These are phyloP conservation scores for Phlyctochytrium bullatum DNA, from an alignment of 192 early-diverging fungal species.

Conservation along the genomic window DNA sequence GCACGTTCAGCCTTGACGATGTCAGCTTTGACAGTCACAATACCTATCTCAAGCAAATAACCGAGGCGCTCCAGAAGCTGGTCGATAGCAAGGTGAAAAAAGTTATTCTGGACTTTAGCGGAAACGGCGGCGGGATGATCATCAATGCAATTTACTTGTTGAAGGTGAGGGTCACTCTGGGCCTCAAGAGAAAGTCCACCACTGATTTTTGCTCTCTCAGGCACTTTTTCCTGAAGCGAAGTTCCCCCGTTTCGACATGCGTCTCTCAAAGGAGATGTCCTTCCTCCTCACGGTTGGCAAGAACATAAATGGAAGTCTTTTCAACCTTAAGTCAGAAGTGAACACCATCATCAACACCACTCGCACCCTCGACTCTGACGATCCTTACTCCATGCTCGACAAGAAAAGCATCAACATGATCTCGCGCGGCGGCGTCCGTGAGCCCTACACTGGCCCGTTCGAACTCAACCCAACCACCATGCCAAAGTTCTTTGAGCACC, in stretches of 20 bases:
- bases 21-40: too few relatives aligned
- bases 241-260: constrained; percentile 1
- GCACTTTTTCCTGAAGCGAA: neutral
- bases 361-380: neutral
- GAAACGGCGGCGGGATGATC: constrained; percentile 16
- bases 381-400: neutral
- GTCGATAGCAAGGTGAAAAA: neutral
- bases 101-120: constrained; percentile 7
- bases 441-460: neutral
- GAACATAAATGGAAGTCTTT: neutral
- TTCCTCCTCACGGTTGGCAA: neutral
- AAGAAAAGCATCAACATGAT: neutral
- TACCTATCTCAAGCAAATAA: neutral
- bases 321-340: neutral
- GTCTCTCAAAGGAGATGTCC: neutral
- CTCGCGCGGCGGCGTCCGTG: neutral
- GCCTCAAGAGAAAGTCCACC: neutral
- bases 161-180: neutral
- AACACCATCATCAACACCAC: too few relatives aligned
- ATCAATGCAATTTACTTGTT: constrained; percentile 5
- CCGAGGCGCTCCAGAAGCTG: neutral
- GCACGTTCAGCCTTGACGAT: too few relatives aligned
- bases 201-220: too few relatives aligned
- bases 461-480: neutral
- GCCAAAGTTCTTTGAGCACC: too few relatives aligned